Conservation (phyloP, 2,329 filamentous ascomycete species). For the Fusarium irregulare region DNA sequence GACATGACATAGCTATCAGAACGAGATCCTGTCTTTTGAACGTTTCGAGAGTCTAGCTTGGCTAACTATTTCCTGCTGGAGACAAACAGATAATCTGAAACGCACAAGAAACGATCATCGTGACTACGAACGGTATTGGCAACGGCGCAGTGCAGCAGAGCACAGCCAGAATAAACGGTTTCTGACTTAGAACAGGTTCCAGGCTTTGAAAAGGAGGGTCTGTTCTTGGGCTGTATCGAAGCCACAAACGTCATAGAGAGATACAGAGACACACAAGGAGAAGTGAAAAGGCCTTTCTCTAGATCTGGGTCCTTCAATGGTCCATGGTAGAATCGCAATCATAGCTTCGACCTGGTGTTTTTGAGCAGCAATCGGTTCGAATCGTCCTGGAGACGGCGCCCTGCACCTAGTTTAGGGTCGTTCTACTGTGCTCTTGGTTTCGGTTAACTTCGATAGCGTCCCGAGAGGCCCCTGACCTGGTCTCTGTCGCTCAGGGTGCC, state of each 20-base stretch:
- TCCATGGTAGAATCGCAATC: neutral
- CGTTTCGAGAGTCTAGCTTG: slow-evolving; percentile 10
- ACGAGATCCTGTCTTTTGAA: neutral
- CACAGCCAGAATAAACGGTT: neutral
- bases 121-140: neutral
- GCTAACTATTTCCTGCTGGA: slow-evolving; percentile 20
- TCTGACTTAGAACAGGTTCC: neutral
- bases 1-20: slow-evolving; percentile 14
- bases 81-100: slow-evolving; percentile 37
- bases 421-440: neutral
- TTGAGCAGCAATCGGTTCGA: neutral
- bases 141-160: neutral
- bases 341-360: neutral
- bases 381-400: slow-evolving; percentile 17
- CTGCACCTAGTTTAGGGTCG: neutral
- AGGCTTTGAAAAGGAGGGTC: neutral
- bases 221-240: slow-evolving; percentile 4
- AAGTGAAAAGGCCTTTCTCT: neutral
- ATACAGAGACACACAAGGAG: neutral
- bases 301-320: neutral
- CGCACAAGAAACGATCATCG: slow-evolving; percentile 21
- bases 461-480: slow-evolving; percentile 18
- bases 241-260: slow-evolving; percentile 23
- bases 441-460: slow-evolving; percentile 25
- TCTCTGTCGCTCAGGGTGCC: slow-evolving; percentile 19